phyloP scores from a whole-genome alignment of 176 grass and related monocot species.

The Guadua angustifolia region DNA sequence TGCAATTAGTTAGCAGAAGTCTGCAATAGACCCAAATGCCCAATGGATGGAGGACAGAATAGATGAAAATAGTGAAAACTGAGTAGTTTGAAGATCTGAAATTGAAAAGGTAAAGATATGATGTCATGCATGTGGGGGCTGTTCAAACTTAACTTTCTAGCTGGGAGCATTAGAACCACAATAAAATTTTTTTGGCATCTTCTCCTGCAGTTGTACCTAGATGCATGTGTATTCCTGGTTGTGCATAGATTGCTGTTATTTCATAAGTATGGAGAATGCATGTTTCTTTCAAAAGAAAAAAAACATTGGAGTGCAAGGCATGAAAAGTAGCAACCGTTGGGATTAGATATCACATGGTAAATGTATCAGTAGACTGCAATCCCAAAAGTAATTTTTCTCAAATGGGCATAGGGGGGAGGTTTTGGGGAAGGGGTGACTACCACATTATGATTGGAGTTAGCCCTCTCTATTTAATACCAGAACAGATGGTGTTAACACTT shows the following conservation, averaged over 20 bases:
- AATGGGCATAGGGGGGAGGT: background rate
- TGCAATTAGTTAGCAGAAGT: background rate
- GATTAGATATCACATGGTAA: background rate
- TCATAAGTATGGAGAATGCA: no score
- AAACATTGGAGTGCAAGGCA: no score
- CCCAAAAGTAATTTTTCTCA: background rate
- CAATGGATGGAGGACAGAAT: background rate
- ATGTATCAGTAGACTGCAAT: background rate
- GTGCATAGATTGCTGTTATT: no score
- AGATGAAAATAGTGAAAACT: background rate
- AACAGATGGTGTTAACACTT: no score
- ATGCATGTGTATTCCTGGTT: no score
- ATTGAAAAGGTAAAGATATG: background rate
- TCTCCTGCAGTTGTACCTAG: no score
- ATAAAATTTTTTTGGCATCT: no score
- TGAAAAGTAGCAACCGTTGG: no score
- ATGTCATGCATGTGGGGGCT: no score
- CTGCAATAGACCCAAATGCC: background rate
- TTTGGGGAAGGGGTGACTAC: background rate
- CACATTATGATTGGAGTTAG: background rate
- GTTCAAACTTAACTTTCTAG: no score
- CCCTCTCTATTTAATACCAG: background rate
- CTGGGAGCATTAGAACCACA: no score
- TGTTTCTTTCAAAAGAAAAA: no score
- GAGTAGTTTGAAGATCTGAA: background rate